These are phyloP conservation scores for Quercus lobata DNA, from an alignment of 331 rosid species.

Conservation along the genomic window DNA sequence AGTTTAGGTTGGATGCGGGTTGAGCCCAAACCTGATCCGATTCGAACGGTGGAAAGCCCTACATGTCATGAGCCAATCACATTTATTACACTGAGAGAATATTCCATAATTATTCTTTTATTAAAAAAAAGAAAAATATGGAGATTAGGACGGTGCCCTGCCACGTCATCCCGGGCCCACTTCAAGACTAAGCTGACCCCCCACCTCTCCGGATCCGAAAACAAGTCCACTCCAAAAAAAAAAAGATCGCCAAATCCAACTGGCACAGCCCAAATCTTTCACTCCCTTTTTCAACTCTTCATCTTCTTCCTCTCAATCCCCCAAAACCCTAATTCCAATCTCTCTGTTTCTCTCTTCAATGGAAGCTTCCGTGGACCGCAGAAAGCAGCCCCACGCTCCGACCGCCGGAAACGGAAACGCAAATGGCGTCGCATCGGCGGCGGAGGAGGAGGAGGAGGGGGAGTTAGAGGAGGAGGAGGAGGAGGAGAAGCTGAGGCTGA, in stretches of 20 bases:
- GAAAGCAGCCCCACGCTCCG: conserved; percentile 29
- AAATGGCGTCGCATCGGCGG: conserved; percentile 17
- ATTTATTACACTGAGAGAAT: no score
- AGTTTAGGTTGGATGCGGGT: fast-evolving
- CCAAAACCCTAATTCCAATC: conserved; percentile 10
- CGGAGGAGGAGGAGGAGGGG: conserved; percentile 10
- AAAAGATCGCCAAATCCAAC: neutral
- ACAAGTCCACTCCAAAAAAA: neutral
- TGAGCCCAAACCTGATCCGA: no score
- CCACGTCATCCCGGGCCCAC: neutral
- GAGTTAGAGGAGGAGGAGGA: conserved; percentile 3
- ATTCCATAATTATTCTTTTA: no score
- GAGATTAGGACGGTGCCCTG: neutral
- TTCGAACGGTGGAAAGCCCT: fast-evolving
- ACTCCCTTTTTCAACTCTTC: neutral
- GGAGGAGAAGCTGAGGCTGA: conserved; percentile 36
- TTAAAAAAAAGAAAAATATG: no score
- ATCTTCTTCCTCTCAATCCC: neutral
- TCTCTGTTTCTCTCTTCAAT: neutral
- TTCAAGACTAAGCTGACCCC: no score
- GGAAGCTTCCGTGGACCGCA: conserved; percentile 43
- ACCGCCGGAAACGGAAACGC: conserved; percentile 40
- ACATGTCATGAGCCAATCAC: no score
- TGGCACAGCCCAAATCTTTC: neutral
- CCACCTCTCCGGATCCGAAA: neutral